Conservation (phyloP, 2,329 filamentous ascomycete species). For the Arachnopeziza araneosa region DNA sequence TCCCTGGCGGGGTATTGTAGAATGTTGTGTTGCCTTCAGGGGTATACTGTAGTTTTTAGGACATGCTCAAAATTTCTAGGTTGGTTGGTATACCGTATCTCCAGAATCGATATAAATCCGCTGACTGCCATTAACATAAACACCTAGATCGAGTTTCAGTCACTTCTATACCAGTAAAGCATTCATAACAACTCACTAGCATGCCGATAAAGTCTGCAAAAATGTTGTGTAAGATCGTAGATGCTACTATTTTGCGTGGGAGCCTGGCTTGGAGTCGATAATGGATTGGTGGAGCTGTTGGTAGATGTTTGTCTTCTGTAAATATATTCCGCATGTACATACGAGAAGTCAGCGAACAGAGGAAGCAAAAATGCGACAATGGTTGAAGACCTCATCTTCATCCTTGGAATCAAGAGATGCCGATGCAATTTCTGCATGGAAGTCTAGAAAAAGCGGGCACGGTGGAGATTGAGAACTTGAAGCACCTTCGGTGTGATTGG, state of each 20-base stretch:
- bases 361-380: neutral
- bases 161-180: neutral
- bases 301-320: neutral
- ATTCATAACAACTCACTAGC: neutral
- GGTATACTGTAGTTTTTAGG: neutral
- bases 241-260: neutral
- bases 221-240: neutral
- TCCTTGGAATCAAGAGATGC: neutral
- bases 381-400: neutral
- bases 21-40: neutral
- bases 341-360: neutral
- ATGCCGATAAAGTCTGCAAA: neutral
- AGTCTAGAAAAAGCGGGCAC: neutral
- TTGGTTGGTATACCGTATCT: neutral
- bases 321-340: neutral
- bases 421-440: neutral
- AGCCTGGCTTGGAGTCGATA: neutral
- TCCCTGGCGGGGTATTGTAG: neutral
- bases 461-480: neutral
- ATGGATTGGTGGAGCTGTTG: neutral
- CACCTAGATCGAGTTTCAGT: neutral
- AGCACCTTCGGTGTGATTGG: neutral
- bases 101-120: neutral
- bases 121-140: neutral
- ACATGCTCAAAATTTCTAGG: neutral